phyloP scores from a whole-genome alignment of 2,329 filamentous ascomycete species.

The Leptodontidium sp. region DNA sequence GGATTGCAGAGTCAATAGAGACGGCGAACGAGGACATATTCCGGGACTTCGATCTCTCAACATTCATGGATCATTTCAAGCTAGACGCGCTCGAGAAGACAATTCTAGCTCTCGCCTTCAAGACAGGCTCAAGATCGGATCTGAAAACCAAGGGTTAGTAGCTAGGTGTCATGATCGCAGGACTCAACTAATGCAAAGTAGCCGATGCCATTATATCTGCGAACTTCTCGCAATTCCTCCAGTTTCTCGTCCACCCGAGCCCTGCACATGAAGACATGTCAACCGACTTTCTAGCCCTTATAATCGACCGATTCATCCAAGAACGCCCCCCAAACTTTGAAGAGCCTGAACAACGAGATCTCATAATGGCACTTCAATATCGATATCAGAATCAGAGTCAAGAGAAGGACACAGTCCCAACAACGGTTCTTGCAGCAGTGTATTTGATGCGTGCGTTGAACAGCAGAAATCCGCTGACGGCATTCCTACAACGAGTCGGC shows the following conservation, averaged over 20 bases:
- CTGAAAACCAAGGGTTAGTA: slow-evolving; percentile 84
- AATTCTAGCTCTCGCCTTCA: slow-evolving; percentile 87
- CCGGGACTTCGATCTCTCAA: slow-evolving; percentile 93
- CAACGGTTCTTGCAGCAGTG: slow-evolving; percentile 74
- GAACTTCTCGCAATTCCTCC: slow-evolving; percentile 79
- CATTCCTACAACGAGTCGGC: slow-evolving; percentile 78
- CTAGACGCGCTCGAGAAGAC: slow-evolving; percentile 89
- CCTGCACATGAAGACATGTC: slow-evolving; percentile 72
- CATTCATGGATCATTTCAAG: slow-evolving; percentile 96
- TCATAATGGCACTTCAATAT: slow-evolving; percentile 69
- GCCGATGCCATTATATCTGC: slow-evolving; percentile 90
- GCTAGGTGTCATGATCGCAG: background rate
- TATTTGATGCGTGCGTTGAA: slow-evolving; percentile 73
- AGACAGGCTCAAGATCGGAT: slow-evolving; percentile 80
- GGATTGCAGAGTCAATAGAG: slow-evolving; percentile 94
- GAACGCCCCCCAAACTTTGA: slow-evolving; percentile 88
- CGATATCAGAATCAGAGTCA: slow-evolving; percentile 61
- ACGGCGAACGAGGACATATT: slow-evolving; percentile 91
- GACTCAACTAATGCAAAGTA: slow-evolving; percentile 49
- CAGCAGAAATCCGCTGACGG: slow-evolving; percentile 65
- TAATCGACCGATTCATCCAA: slow-evolving; percentile 87
- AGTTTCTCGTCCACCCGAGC: slow-evolving; percentile 73
- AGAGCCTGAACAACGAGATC: slow-evolving; percentile 74
- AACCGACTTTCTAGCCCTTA: slow-evolving; percentile 75
- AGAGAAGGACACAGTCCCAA: slow-evolving; percentile 68